Percentiles rank a stretch among this genome's conserved stretches.
Evolutionary conservation across 805 yeast genomes (phyloP).

Genomic region (Lachancea meyersii): DNA sequence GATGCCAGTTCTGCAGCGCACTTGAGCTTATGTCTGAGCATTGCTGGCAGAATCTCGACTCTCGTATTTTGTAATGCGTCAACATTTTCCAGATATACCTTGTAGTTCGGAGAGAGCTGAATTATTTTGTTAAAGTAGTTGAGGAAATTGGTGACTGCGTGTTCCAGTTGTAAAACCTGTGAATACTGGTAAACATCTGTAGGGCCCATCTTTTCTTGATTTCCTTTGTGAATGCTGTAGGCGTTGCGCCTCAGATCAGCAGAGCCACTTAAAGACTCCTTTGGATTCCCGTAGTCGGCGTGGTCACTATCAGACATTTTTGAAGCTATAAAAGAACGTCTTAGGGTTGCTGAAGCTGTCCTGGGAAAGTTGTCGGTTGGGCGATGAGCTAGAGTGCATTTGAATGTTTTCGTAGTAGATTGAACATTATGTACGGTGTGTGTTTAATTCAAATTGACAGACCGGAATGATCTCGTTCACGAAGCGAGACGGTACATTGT

Average conservation of each 20-base stretch:
- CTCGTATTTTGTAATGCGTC: slow-evolving; percentile 29
- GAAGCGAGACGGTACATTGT: too few relatives aligned
- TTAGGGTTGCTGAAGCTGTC: not conserved
- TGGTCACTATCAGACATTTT: not conserved
- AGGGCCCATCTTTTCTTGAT: slow-evolving; percentile 13
- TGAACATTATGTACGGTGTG: too few relatives aligned
- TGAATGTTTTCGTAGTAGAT: too few relatives aligned
- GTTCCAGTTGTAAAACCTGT: slow-evolving; percentile 40
- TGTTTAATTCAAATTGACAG: too few relatives aligned
- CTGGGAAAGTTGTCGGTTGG: too few relatives aligned
- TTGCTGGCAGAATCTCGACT: slow-evolving; percentile 42
- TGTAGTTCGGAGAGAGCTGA: slow-evolving; percentile 49
- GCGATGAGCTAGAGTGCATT: too few relatives aligned
- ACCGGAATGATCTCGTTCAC: too few relatives aligned
- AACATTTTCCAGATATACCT: slow-evolving; percentile 35
- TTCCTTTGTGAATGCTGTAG: slow-evolving; percentile 25
- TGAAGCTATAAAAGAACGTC: not conserved
- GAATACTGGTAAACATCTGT: slow-evolving; percentile 19
- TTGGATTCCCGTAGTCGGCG: not conserved
- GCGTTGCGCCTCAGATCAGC: slow-evolving; percentile 30
- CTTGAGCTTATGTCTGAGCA: slow-evolving; percentile 48
- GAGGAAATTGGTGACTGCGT: slow-evolving; percentile 47
- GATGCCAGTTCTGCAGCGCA: slow-evolving; percentile 57
- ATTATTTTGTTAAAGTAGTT: slow-evolving; percentile 46
- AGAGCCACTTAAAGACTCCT: not conserved